Percentiles rank a stretch among this genome's conserved stretches.
Conservation (phyloP, 305 asterid genomes). For the Solanum aculeatissimum region DNA sequence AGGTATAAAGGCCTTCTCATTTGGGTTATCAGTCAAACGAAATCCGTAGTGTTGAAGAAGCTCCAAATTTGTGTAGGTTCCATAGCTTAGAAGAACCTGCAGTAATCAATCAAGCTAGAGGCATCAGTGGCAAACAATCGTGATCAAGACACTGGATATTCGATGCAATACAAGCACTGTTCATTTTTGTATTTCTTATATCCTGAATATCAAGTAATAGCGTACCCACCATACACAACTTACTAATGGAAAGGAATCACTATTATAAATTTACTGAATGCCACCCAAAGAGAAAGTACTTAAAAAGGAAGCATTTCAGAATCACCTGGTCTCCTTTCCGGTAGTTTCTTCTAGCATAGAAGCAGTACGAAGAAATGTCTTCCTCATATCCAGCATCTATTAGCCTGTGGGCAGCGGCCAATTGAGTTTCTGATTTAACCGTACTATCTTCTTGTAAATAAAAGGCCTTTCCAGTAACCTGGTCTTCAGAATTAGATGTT, state of each 20-base stretch:
- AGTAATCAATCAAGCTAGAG: not conserved
- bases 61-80: conserved; percentile 81
- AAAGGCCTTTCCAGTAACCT: conserved; percentile 5
- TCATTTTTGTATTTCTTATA: not conserved
- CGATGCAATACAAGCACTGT: not conserved
- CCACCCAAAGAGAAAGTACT: not conserved
- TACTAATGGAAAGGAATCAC: not conserved
- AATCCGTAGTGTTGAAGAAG: conserved; percentile 90
- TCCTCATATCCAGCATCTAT: conserved; percentile 68
- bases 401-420: conserved; percentile 29
- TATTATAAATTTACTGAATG: not conserved
- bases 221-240: not conserved
- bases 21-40: conserved; percentile 55
- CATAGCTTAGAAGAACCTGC: conserved; percentile 87
- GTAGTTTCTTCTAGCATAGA: conserved; percentile 66
- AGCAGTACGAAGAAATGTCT: conserved; percentile 50
- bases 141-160: not conserved
- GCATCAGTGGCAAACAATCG: not conserved
- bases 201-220: not conserved
- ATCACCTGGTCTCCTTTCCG: conserved; percentile 74
- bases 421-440: not conserved
- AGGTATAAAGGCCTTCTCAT: conserved; percentile 63
- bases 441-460: not conserved
- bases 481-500: conserved; percentile 5
- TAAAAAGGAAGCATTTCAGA: not conserved